Conservation (phyloP, 805 yeast species). For the Zygotorulaspora florentina region DNA sequence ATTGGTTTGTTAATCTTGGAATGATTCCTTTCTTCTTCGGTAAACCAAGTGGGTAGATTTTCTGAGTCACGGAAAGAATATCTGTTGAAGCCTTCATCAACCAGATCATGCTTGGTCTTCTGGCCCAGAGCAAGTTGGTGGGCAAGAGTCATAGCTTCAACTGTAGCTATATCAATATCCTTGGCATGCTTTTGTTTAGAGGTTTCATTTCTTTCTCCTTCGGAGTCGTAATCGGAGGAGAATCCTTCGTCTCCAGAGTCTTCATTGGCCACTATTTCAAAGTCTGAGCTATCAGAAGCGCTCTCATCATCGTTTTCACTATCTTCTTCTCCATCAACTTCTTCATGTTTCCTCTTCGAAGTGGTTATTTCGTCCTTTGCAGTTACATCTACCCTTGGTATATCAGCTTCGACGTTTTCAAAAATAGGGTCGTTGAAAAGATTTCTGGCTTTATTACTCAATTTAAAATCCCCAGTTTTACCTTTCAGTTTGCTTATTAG, state of each 20-base stretch:
- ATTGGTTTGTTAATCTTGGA: slow-evolving; percentile 85
- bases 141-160: slow-evolving; percentile 96
- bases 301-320: slow-evolving; percentile 16
- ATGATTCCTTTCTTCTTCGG: slow-evolving; percentile 87
- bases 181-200: slow-evolving; percentile 47
- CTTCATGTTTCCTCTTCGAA: slow-evolving; percentile 18
- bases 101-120: slow-evolving; percentile 72
- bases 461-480: slow-evolving; percentile 37
- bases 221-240: slow-evolving; percentile 48
- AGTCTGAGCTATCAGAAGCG: slow-evolving; percentile 34
- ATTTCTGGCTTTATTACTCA: slow-evolving; percentile 41
- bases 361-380: neutral
- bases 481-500: slow-evolving; percentile 55
- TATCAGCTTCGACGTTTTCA: slow-evolving; percentile 43
- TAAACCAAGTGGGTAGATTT: slow-evolving; percentile 93
- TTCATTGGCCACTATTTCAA: slow-evolving; percentile 46
- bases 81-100: slow-evolving; percentile 91
- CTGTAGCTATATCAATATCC: slow-evolving; percentile 81
- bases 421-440: slow-evolving; percentile 54
- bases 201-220: slow-evolving; percentile 46
- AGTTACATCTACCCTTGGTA: slow-evolving; percentile 15
- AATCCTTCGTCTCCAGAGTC: slow-evolving; percentile 36
- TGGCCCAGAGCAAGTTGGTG: slow-evolving; percentile 92
- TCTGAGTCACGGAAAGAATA: slow-evolving; percentile 89
- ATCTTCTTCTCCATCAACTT: slow-evolving; percentile 18